phyloP scores from a whole-genome alignment of 495 filamentous ascomycete genomes.

The Neurospora sp. region DNA sequence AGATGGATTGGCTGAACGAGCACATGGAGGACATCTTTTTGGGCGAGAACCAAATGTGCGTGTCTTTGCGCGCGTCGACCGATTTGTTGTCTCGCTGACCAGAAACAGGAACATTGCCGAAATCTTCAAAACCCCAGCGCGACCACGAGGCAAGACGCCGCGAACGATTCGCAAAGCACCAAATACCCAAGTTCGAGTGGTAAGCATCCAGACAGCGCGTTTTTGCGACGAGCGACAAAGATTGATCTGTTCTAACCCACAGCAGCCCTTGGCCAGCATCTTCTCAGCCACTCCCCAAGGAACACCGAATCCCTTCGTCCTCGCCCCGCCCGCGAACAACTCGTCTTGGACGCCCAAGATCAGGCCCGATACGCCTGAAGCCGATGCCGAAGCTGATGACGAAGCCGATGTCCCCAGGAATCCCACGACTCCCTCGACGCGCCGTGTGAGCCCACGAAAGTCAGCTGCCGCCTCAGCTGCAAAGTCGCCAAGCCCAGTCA shows the following conservation, averaged over 20 bases:
- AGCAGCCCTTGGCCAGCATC: slow-evolving; percentile 72
- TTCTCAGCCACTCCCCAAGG: slow-evolving; percentile 48
- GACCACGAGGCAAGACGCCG: slow-evolving; percentile 87
- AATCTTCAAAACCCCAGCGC: slow-evolving; percentile 92
- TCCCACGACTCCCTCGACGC: neutral
- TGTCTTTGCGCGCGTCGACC: slow-evolving; percentile 7
- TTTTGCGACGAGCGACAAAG: neutral
- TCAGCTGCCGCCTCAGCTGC: neutral
- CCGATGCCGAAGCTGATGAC: neutral
- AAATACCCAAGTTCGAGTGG: slow-evolving; percentile 54
- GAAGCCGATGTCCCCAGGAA: neutral
- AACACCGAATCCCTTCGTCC: slow-evolving; percentile 35
- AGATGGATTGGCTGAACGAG: slow-evolving; percentile 93
- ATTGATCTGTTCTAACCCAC: slow-evolving; percentile 5
- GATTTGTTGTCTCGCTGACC: neutral
- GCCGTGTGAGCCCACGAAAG: neutral
- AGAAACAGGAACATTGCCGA: slow-evolving; percentile 67
- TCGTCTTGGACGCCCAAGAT: slow-evolving; percentile 29
- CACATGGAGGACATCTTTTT: slow-evolving; percentile 93
- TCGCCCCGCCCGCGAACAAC: slow-evolving; percentile 12
- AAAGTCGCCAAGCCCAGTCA: slow-evolving; percentile 25
- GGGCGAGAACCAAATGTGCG: slow-evolving; percentile 64
- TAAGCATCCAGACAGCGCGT: slow-evolving; percentile 29
- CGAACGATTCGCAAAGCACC: slow-evolving; percentile 66
- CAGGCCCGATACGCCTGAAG: neutral